Evolutionary conservation across 2,329 filamentous ascomycete genomes (phyloP), one percentile per base, ranked within the genome.

Genomic region (Ascochyta rabiei): DNA sequence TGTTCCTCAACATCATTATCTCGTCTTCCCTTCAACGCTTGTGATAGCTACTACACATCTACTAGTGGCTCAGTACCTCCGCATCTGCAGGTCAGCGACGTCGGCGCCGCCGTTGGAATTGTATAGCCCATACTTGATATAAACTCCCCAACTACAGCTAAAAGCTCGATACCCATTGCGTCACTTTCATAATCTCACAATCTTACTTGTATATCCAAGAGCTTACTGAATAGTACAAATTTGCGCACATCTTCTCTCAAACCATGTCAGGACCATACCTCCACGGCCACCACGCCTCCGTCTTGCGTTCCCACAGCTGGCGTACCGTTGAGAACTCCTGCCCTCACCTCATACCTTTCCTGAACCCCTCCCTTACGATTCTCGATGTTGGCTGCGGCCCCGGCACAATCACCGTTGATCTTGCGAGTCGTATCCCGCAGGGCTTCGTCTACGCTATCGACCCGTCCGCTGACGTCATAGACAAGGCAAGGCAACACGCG

Each of bases 311-410:
- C n/a, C 78, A 80, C 62, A 70, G 72, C 56, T 76, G 73, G 75
- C 75, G 78, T 35, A 80, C 76, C 2, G 77, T 76, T 26, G 72
- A 77, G 46, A 79, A 80, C 68, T 77, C 75, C 18, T 73, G 72
- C 57, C 79, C 72, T 2, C 69, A 75, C 55, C 65, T 76, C 1
- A 57, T 75, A 0, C 71, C 71, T 0, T 69, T 74, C 50, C 67
- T 76, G 34, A 56, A 56, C 21, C 55, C 74, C 48, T 48, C 62
- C 12, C 52, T 70, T 68, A 64, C 72, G 52, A 68, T 81, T 35
- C 75, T 81, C 19, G 79, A 82, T 55, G 75, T 80, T 13, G 80
- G 80, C 35, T 77, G 77, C 35, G 80, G 80, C 1, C 78, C 79
- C 4, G 79, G 80, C n/a, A 80, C 77, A 30, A 81, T 82, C 59